phyloP scores from a whole-genome alignment of 2,329 filamentous ascomycete species.

The Pyricularia pennisetigena region DNA sequence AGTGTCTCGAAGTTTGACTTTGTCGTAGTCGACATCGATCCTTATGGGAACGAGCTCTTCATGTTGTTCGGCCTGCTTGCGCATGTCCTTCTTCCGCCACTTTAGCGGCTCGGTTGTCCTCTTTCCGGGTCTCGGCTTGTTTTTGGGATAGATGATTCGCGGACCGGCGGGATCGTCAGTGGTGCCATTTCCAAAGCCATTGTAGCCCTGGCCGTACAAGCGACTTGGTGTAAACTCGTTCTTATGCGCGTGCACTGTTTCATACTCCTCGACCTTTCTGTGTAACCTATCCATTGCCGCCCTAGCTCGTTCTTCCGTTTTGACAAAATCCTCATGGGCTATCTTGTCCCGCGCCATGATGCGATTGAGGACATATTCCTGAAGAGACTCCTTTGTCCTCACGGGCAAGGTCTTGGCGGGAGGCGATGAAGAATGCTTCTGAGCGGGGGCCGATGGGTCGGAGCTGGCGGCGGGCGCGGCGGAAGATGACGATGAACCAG shows the following conservation, averaged over 20 bases:
- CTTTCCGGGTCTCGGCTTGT: conserved; percentile 67
- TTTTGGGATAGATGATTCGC: conserved; percentile 68
- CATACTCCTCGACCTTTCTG: conserved; percentile 60
- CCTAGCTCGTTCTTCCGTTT: conserved; percentile 42
- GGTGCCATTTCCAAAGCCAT: conserved; percentile 77
- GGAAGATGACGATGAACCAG: conserved; percentile 15
- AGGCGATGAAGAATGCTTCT: background rate
- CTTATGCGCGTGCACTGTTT: conserved; percentile 44
- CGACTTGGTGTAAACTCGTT: conserved; percentile 45
- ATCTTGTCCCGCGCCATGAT: conserved; percentile 44
- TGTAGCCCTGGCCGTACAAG: conserved; percentile 68
- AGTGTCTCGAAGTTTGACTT: conserved; percentile 89
- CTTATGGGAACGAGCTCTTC: conserved; percentile 89
- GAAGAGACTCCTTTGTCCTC: conserved; percentile 42
- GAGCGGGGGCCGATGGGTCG: background rate
- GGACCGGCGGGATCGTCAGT: conserved; percentile 56
- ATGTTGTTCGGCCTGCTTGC: conserved; percentile 76
- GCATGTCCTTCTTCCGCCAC: conserved; percentile 69
- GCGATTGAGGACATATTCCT: conserved; percentile 42
- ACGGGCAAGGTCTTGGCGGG: conserved; percentile 1
- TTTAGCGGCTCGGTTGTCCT: conserved; percentile 65
- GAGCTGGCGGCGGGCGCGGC: conserved; percentile 10
- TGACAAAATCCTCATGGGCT: conserved; percentile 41
- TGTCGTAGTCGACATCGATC: conserved; percentile 90
- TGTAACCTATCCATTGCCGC: conserved; percentile 26